These are phyloP conservation scores for Elsinoe batatas DNA, from an alignment of 2,329 filamentous ascomycete species.

Conservation along the genomic window DNA sequence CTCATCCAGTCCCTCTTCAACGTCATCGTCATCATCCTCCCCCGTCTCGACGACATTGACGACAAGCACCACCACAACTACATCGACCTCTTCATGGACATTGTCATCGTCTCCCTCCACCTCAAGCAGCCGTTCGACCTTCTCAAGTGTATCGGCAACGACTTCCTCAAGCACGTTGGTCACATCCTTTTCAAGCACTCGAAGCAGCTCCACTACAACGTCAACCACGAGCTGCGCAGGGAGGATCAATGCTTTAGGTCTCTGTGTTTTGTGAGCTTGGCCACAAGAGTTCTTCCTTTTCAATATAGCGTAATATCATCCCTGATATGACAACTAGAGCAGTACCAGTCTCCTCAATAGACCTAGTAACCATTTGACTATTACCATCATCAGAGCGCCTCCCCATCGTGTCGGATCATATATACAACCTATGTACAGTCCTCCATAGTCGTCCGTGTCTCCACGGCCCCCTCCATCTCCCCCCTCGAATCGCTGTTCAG, in stretches of 20 bases:
- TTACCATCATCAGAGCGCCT: too few relatives aligned
- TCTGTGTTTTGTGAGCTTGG: background rate
- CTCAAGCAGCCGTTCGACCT: background rate
- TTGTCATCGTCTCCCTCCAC: slow-evolving; percentile 4
- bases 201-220: slow-evolving; percentile 21
- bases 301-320: background rate
- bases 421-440: slow-evolving; percentile 8
- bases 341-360: background rate
- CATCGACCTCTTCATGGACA: slow-evolving; percentile 2
- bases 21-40: too few relatives aligned
- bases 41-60: too few relatives aligned
- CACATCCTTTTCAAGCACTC: slow-evolving; percentile 17
- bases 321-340: background rate
- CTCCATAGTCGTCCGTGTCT: background rate
- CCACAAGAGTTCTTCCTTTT: background rate
- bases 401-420: background rate
- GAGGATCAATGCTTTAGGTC: background rate
- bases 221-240: slow-evolving; percentile 11
- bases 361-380: too few relatives aligned
- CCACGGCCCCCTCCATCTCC: too few relatives aligned
- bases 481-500: slow-evolving; percentile 19
- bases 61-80: background rate
- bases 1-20: too few relatives aligned
- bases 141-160: background rate
- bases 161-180: background rate